A percentile compares a stretch with the other conserved stretches of the same genome.
phyloP scores from a whole-genome alignment of 2,329 filamentous ascomycete species.

The Botryotinia calthae region DNA sequence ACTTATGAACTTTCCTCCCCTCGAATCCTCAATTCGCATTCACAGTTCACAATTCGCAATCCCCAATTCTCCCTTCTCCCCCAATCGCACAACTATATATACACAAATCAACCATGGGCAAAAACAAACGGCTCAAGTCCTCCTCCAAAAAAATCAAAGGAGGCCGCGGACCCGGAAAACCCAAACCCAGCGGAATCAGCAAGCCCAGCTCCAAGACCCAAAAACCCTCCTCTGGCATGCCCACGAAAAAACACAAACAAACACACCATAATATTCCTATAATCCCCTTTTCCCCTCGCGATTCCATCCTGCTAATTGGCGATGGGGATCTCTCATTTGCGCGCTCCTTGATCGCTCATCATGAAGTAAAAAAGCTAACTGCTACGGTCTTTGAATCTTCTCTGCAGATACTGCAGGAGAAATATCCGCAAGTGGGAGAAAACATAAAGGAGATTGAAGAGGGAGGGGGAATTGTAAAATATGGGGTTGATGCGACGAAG shows the following conservation, averaged over 20 bases:
- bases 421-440: constrained; percentile 69
- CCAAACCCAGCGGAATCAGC: neutral
- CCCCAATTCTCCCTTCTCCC: neutral
- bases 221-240: neutral
- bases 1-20: neutral
- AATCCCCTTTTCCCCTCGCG: constrained; percentile 65
- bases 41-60: neutral
- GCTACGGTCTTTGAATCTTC: constrained; percentile 65
- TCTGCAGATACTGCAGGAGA: constrained; percentile 57
- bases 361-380: constrained; percentile 63
- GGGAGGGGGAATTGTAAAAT: constrained; percentile 49
- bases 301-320: constrained; percentile 72
- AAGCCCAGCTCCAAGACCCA: neutral
- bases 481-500: constrained; percentile 66
- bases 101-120: neutral
- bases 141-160: constrained; percentile 12
- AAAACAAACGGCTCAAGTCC: constrained; percentile 3
- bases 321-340: constrained; percentile 82
- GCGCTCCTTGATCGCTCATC: constrained; percentile 61
- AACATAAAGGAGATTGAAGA: constrained; percentile 56
- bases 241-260: constrained; percentile 18
- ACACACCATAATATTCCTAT: constrained; percentile 45
- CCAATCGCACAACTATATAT: neutral
- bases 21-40: neutral
- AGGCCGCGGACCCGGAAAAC: neutral